These are phyloP conservation scores for Zopfochytrium polystomum DNA, from an alignment of 371 early-diverging fungal species.

Conservation along the genomic window DNA sequence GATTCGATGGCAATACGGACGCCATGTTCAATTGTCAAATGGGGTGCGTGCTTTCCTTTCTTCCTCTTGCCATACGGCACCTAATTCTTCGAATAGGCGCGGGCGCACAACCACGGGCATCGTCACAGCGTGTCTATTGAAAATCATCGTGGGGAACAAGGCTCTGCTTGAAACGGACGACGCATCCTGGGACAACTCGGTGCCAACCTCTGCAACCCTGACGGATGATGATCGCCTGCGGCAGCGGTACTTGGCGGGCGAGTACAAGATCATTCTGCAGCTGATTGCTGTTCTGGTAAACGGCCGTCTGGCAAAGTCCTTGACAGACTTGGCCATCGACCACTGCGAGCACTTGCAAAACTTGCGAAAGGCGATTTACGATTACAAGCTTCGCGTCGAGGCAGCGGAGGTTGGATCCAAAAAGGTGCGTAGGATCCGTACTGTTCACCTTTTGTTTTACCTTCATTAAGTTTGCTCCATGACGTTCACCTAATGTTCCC, in stretches of 20 bases:
- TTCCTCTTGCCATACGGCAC: neutral
- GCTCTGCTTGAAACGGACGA: neutral
- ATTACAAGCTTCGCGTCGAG: constrained; percentile 60
- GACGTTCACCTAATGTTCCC: no score
- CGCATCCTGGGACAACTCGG: neutral
- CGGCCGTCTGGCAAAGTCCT: constrained; percentile 65
- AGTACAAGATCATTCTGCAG: constrained; percentile 65
- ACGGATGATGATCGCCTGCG: constrained; percentile 24
- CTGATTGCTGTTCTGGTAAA: constrained; percentile 63
- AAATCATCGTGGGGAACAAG: constrained; percentile 44
- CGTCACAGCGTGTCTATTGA: constrained; percentile 59
- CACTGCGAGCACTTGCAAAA: constrained; percentile 76
- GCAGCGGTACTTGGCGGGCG: constrained; percentile 56
- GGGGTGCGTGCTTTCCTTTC: constrained; percentile 53
- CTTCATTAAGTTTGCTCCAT: no score
- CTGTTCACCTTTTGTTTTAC: no score
- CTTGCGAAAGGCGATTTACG: constrained; percentile 64
- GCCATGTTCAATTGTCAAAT: constrained; percentile 78
- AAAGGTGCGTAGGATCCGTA: constrained; percentile 37
- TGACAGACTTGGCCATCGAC: constrained; percentile 71
- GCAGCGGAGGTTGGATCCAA: constrained; percentile 47
- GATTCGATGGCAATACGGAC: constrained; percentile 46
- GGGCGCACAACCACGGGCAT: constrained; percentile 79
- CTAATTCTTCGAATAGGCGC: constrained; percentile 50
- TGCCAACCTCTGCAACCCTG: constrained; percentile 1